Conservation (phyloP, 2,329 filamentous ascomycete genomes). For the Westerdykella aurantiaca region DNA sequence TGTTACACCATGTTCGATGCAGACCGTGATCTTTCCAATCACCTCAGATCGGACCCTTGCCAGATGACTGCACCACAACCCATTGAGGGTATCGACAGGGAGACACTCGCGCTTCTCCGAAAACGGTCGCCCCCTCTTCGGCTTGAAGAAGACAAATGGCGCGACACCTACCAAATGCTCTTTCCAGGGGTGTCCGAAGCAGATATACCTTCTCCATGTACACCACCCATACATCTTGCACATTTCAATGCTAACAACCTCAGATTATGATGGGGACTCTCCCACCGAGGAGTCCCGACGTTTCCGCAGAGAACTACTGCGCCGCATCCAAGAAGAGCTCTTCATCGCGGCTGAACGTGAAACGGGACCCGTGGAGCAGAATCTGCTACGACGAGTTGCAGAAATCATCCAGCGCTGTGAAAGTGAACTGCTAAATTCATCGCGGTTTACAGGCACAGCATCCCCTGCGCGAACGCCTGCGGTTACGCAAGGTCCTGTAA, state of each 20-base stretch:
- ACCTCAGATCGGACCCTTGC: slow-evolving; percentile 27
- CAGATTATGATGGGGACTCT: slow-evolving; percentile 33
- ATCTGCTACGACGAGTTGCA: slow-evolving; percentile 23
- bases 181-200: slow-evolving; percentile 29
- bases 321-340: slow-evolving; percentile 30
- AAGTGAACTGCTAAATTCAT: slow-evolving; percentile 16
- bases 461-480: background rate
- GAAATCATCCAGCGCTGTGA: slow-evolving; percentile 25
- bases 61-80: slow-evolving; percentile 14
- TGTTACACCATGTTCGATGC: slow-evolving; percentile 36
- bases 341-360: slow-evolving; percentile 16
- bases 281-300: slow-evolving; percentile 20
- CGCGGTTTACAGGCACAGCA: background rate
- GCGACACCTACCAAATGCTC: slow-evolving; percentile 34
- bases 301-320: slow-evolving; percentile 33
- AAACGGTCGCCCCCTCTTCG: slow-evolving; percentile 28
- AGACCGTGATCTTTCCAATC: slow-evolving; percentile 27
- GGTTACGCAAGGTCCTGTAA: background rate
- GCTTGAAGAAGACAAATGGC: slow-evolving; percentile 38
- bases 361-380: slow-evolving; percentile 18
- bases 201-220: slow-evolving; percentile 35
- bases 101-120: slow-evolving; percentile 32
- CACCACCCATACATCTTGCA: slow-evolving; percentile 1
- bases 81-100: slow-evolving; percentile 37
- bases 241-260: background rate